Percentiles rank a stretch among this genome's conserved stretches.
These are phyloP conservation scores for Physcomitrium patens DNA, from an alignment of 225 moss, liverwort and hornwort genomes.

Conservation along the genomic window DNA sequence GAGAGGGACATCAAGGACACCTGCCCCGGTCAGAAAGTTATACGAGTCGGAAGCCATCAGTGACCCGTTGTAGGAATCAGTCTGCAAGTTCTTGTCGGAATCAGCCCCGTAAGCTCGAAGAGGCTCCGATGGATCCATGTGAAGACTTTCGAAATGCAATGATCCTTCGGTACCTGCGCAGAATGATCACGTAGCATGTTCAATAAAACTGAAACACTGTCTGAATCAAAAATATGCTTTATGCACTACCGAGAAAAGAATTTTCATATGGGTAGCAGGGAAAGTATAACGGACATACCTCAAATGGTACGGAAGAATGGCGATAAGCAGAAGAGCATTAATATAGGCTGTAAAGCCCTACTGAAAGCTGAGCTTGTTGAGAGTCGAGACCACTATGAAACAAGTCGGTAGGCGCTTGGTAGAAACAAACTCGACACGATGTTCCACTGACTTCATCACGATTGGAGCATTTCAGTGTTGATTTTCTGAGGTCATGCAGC, in stretches of 20 bases:
- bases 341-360: neutral
- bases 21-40: slow-evolving; percentile 26
- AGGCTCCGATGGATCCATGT: slow-evolving; percentile 12
- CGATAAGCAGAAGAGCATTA: neutral
- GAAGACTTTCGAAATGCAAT: neutral
- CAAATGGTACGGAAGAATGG: neutral
- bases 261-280: neutral
- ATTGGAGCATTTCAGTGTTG: neutral
- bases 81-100: slow-evolving; percentile 4
- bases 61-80: slow-evolving; percentile 20
- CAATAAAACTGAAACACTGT: neutral
- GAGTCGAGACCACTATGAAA: neutral
- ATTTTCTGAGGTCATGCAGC: neutral
- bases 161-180: slow-evolving; percentile 18
- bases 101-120: neutral
- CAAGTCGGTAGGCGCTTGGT: neutral
- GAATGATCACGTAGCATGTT: neutral
- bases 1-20: neutral
- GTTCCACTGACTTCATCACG: neutral
- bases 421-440: neutral
- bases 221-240: neutral
- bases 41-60: slow-evolving; percentile 19
- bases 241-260: neutral
- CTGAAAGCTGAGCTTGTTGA: neutral
- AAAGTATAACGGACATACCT: neutral